A percentile compares a stretch with the other conserved stretches of the same genome.
These are phyloP conservation scores for Teratosphaeria viscida DNA, from an alignment of 2,329 filamentous ascomycete genomes.

Conservation along the genomic window DNA sequence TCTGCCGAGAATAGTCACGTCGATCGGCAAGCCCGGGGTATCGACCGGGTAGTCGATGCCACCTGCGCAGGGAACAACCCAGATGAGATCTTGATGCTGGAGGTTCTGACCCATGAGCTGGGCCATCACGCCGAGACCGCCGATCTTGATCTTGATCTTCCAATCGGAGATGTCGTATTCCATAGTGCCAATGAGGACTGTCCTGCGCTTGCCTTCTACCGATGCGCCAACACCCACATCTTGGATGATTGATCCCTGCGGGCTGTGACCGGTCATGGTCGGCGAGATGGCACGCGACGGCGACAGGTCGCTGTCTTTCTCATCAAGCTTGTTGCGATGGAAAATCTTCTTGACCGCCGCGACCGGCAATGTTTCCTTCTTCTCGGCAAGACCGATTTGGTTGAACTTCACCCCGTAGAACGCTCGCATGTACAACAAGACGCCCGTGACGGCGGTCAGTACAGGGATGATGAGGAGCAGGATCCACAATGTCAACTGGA, in stretches of 20 bases:
- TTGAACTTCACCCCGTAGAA: conserved; percentile 58
- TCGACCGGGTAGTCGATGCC: conserved; percentile 55
- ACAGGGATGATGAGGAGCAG: conserved; percentile 46
- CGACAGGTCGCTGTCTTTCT: conserved; percentile 12
- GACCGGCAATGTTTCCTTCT: conserved; percentile 28
- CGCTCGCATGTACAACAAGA: conserved; percentile 48
- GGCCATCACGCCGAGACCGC: conserved; percentile 60
- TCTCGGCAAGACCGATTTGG: conserved; percentile 44
- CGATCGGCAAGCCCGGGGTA: conserved; percentile 49
- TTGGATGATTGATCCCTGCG: conserved; percentile 12
- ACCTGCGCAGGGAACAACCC: conserved; percentile 43
- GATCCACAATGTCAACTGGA: conserved; percentile 45
- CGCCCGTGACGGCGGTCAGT: conserved; percentile 37
- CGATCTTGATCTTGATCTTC: conserved; percentile 61
- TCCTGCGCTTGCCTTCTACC: conserved; percentile 31
- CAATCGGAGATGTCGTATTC: conserved; percentile 64
- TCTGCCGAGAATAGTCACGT: conserved; percentile 50
- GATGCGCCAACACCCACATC: conserved; percentile 15
- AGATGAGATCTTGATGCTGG: conserved; percentile 54
- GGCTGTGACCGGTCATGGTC: conserved; percentile 5
- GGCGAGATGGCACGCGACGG: conserved; percentile 7
- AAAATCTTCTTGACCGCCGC: conserved; percentile 14
- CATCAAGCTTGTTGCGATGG: conserved; percentile 13
- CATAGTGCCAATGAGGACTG: conserved; percentile 58
- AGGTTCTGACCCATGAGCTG: conserved; percentile 58